A percentile compares a stretch with the other conserved stretches of the same genome.
phyloP scores from a whole-genome alignment of 2,329 filamentous ascomycete species.

The Thelonectria blattea region DNA sequence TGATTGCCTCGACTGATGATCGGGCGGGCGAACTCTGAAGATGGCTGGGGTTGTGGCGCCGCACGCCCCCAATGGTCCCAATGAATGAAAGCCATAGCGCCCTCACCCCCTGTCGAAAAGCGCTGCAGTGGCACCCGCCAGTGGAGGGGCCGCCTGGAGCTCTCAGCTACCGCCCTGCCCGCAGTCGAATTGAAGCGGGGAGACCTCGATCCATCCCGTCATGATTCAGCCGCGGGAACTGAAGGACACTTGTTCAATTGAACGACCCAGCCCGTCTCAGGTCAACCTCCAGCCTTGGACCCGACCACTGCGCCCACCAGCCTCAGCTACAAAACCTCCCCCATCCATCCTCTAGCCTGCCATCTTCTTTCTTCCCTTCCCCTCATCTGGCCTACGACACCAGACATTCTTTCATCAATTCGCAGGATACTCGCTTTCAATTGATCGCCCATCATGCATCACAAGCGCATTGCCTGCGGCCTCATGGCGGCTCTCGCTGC shows the following conservation, averaged over 20 bases:
- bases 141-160: neutral
- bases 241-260: conserved; percentile 55
- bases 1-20: conserved; percentile 4
- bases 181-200: neutral
- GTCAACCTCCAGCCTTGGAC: conserved; percentile 27
- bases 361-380: conserved; percentile 20
- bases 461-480: conserved; percentile 59
- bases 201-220: conserved; percentile 17
- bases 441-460: conserved; percentile 51
- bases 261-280: conserved; percentile 36
- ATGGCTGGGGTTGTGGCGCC: conserved; percentile 27
- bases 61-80: conserved; percentile 7
- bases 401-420: conserved; percentile 28
- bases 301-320: conserved; percentile 12
- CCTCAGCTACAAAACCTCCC: conserved; percentile 45
- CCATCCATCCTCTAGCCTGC: conserved; percentile 32
- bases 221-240: conserved; percentile 39
- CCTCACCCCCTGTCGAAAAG: neutral
- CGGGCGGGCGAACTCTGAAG: conserved; percentile 6
- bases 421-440: conserved; percentile 33
- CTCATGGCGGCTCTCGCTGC: conserved; percentile 62
- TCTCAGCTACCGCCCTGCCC: neutral
- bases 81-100: conserved; percentile 12
- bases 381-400: conserved; percentile 24
- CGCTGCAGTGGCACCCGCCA: neutral